phyloP scores from a whole-genome alignment of 2,329 filamentous ascomycete genomes.

The Aspergillus jensenii region DNA sequence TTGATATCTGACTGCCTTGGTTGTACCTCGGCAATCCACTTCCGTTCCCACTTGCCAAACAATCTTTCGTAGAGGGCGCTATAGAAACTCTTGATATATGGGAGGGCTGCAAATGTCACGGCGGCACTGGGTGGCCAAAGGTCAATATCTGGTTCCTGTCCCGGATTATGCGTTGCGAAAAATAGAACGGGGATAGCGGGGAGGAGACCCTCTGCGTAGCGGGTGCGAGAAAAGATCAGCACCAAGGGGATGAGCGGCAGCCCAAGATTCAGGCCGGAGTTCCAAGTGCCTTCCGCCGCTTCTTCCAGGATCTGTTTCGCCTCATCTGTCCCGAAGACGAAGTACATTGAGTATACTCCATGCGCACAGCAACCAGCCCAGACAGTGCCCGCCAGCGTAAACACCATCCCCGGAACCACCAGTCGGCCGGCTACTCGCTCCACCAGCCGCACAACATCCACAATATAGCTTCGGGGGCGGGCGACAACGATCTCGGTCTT shows the following conservation, averaged over 20 bases:
- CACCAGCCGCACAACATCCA: constrained; percentile 64
- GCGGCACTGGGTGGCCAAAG: constrained; percentile 67
- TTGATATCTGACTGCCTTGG: constrained; percentile 51
- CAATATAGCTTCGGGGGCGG: constrained; percentile 70
- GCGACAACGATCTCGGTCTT: constrained; percentile 76
- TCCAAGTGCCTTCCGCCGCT: constrained; percentile 37
- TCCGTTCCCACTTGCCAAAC: constrained; percentile 58
- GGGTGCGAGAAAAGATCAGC: constrained; percentile 66
- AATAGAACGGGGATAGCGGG: constrained; percentile 62
- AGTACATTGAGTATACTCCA: constrained; percentile 63
- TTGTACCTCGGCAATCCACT: constrained; percentile 64
- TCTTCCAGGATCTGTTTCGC: constrained; percentile 54
- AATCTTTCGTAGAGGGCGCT: constrained; percentile 61
- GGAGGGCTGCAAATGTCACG: constrained; percentile 65
- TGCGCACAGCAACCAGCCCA: constrained; percentile 56
- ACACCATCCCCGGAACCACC: constrained; percentile 64
- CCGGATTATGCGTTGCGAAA: constrained; percentile 49
- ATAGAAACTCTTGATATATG: constrained; percentile 65
- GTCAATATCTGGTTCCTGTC: constrained; percentile 51
- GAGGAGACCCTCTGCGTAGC: constrained; percentile 62
- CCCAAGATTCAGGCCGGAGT: constrained; percentile 57
- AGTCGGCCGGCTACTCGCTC: constrained; percentile 59
- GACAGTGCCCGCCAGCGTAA: constrained; percentile 47
- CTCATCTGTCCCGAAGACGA: constrained; percentile 66
- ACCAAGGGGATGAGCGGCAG: constrained; percentile 67